Evolutionary conservation across 1,139 yeast genomes (phyloP), one percentile per base, ranked within the genome.

Genomic region (Yamadazyma kanchanaburiensis): DNA sequence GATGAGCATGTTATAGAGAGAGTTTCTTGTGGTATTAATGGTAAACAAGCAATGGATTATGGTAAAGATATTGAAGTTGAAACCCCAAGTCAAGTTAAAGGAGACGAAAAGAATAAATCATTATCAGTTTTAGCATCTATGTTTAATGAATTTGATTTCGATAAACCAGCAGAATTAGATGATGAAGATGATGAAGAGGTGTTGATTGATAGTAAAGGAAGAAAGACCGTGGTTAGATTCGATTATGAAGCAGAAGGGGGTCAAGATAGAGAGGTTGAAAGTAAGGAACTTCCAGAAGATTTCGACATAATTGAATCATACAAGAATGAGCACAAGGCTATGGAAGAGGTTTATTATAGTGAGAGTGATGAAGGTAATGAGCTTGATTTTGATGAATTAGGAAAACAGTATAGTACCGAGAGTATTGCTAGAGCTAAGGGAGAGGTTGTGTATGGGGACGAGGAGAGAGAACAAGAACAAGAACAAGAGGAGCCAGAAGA

Each of bases 1-100:
- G 78, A 77, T 42, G 86, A 83, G 32, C 95, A 86, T 51, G 70
- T 84, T 6, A 70, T 87, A 12, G 96, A 88, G 46, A 66, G 77
- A 40, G 51, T 33, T 14, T 24, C 27, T 8, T 58, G 65, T 37
- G 63, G 54, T 4, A 49, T 58, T 4, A 39, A 42, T 17, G 59
- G 56, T 3, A 37, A 25, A 1, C 54, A 47, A 17, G 55, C 53
- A 1, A 32, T 23, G 14, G 30, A 30, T 15, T 49, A 51, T 28
- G 46, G 46, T 11, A 18, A 10, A 14, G 51, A 42, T 10, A 25
- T 27, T 2, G 49, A 39, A 12, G 31, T 28, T 5, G 19, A 25
- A 15, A 12, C 10, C 8, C 54, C 46, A 5, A 59, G 50, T 13
- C 49, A 38, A 6, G 42, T 18, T 2, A 26, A 6, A 6, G 46